Evolutionary conservation across 495 filamentous ascomycete genomes (phyloP).

Genomic region (Penicillium dipodomyicola): DNA sequence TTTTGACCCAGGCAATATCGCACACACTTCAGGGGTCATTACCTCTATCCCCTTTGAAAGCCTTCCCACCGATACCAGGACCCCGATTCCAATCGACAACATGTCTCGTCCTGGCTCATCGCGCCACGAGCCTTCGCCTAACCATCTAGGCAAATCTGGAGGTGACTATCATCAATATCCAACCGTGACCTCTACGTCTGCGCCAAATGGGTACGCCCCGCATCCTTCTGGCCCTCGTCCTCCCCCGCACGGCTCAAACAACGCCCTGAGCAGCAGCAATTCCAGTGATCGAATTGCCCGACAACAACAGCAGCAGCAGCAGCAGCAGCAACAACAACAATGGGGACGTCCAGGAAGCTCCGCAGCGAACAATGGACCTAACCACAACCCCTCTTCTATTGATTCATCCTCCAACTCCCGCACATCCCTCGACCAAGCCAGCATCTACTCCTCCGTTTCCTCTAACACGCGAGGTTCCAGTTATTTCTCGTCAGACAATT

Average conservation of each 20-base stretch:
- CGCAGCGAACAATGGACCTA: constrained; percentile 52
- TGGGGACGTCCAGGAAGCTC: constrained; percentile 61
- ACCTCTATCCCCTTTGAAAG: constrained; percentile 88
- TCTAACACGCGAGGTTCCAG: constrained; percentile 61
- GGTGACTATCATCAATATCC: constrained; percentile 92
- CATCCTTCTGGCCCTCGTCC: constrained; percentile 68
- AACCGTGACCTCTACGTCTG: constrained; percentile 56
- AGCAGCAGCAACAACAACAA: constrained; percentile 64
- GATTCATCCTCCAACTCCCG: constrained; percentile 69
- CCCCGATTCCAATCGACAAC: constrained; percentile 74
- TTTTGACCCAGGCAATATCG: constrained; percentile 53
- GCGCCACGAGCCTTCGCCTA: constrained; percentile 71
- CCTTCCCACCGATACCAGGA: constrained; percentile 60
- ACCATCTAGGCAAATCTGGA: constrained; percentile 73
- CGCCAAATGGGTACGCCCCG: constrained; percentile 47
- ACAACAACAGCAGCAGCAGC: constrained; percentile 53
- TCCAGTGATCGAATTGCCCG: constrained; percentile 66
- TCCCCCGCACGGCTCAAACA: constrained; percentile 59
- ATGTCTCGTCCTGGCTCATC: constrained; percentile 66
- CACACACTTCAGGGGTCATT: constrained; percentile 80
- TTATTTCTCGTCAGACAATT: constrained; percentile 61
- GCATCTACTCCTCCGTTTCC: constrained; percentile 60
- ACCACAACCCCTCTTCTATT: constrained; percentile 62
- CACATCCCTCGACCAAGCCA: constrained; percentile 67
- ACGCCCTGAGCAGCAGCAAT: constrained; percentile 61